A percentile compares a stretch with the other conserved stretches of the same genome.
Conservation (phyloP, 2,329 filamentous ascomycete species). For the Zarea fungicola region DNA sequence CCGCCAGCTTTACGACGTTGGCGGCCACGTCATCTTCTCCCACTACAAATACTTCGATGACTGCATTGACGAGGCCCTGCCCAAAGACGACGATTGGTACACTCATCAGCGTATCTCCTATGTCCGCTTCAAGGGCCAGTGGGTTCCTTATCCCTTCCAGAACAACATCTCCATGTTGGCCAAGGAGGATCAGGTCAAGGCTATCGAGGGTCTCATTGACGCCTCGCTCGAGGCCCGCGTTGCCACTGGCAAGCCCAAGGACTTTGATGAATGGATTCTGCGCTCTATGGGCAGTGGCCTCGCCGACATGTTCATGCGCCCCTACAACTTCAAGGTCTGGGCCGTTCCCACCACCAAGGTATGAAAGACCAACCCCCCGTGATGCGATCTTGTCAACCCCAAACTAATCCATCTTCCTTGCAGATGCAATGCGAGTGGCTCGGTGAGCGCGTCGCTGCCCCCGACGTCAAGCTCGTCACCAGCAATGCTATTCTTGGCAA, state of each 20-base stretch:
- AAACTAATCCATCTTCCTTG: slow-evolving; percentile 13
- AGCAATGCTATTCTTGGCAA: slow-evolving; percentile 95
- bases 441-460: slow-evolving; percentile 95
- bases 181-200: slow-evolving; percentile 93
- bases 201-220: slow-evolving; percentile 94
- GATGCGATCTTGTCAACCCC: not conserved
- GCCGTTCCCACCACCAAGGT: slow-evolving; percentile 96
- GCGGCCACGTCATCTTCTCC: slow-evolving; percentile 97
- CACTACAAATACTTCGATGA: slow-evolving; percentile 99
- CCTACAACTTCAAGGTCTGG: slow-evolving; percentile 99
- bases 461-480: slow-evolving; percentile 88
- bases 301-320: slow-evolving; percentile 95
- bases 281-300: slow-evolving; percentile 85
- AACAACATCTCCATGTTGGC: slow-evolving; percentile 99
- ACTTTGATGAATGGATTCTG: slow-evolving; percentile 98
- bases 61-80: slow-evolving; percentile 93
- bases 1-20: slow-evolving; percentile 88
- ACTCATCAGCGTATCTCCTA: slow-evolving; percentile 98
- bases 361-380: slow-evolving; percentile 25
- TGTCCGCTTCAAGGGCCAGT: slow-evolving; percentile 91
- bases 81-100: slow-evolving; percentile 92
- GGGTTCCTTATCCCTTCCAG: slow-evolving; percentile 99
- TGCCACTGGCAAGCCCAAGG: slow-evolving; percentile 83
- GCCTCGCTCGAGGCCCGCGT: slow-evolving; percentile 83
- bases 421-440: slow-evolving; percentile 99